Evolutionary conservation across 2,329 filamentous ascomycete genomes (phyloP).

Genomic region (Setomelanomma holmii): DNA sequence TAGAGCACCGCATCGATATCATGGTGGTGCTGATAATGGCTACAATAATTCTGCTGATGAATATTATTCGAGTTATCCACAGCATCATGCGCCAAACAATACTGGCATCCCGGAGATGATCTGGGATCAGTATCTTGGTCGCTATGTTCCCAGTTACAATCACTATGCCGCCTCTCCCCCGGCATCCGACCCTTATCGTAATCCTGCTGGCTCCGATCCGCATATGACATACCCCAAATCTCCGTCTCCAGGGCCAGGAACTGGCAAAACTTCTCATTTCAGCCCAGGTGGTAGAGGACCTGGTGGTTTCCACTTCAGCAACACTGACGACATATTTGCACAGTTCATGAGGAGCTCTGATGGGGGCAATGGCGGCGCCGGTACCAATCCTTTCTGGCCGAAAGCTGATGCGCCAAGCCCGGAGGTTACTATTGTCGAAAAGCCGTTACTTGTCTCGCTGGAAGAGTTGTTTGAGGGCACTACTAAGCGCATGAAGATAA

Average conservation of each 20-base stretch:
- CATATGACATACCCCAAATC: not conserved
- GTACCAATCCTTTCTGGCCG: not conserved
- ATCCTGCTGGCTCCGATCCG: not conserved
- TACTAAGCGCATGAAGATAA: not conserved
- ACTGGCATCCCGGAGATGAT: not conserved
- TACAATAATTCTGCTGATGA: not conserved
- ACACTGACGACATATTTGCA: not conserved
- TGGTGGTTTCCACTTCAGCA: not conserved
- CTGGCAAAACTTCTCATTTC: not conserved
- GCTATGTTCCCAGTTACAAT: not conserved
- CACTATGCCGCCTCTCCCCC: not conserved
- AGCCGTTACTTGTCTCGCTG: not conserved
- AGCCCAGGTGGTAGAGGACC: not conserved
- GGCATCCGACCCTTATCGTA: not conserved
- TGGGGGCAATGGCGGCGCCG: not conserved
- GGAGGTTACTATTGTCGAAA: not conserved
- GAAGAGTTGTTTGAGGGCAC: not conserved
- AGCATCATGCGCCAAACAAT: not conserved
- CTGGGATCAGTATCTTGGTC: not conserved
- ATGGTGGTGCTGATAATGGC: too few species aligned
- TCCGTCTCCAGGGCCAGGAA: not conserved
- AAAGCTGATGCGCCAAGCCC: not conserved
- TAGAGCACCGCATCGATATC: too few species aligned
- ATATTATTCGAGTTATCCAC: not conserved
- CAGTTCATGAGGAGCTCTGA: not conserved